Percentiles rank a stretch among this genome's conserved stretches.
These are phyloP conservation scores for Aspergillus sp. DNA, from an alignment of 2,329 filamentous ascomycete genomes.

Conservation along the genomic window DNA sequence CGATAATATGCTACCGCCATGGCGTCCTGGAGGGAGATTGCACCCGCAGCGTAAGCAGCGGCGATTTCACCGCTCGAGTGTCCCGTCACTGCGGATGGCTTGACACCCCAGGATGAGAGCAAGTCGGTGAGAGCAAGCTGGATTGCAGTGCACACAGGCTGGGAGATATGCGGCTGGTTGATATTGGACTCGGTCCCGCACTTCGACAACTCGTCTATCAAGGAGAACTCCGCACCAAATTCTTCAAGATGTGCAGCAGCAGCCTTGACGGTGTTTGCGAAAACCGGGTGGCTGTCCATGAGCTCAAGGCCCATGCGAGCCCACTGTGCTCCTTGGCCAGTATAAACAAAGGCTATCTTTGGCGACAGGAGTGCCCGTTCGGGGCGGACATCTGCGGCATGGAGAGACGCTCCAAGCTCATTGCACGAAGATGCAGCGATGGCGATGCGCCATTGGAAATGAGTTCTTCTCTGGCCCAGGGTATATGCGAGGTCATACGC, in stretches of 20 bases:
- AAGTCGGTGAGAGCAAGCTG: conserved; percentile 34
- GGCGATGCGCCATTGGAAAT: conserved; percentile 11
- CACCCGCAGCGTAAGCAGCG: conserved; percentile 45
- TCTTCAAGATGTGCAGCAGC: conserved; percentile 11
- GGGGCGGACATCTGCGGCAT: background rate
- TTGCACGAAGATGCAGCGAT: conserved; percentile 11
- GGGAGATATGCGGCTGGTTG: conserved; percentile 24
- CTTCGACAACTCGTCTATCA: background rate
- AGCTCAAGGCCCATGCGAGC: conserved; percentile 34
- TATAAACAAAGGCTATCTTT: conserved; percentile 36
- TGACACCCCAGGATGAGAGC: conserved; percentile 23
- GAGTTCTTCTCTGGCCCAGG: background rate
- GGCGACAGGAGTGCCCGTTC: background rate
- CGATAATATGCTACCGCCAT: background rate
- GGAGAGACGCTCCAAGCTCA: background rate
- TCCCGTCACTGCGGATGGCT: conserved; percentile 24
- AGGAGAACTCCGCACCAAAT: conserved; percentile 19
- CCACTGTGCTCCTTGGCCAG: conserved; percentile 40
- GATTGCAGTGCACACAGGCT: conserved; percentile 28
- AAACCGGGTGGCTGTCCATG: conserved; percentile 3
- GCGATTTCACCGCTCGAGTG: conserved; percentile 40
- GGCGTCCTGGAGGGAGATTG: background rate
- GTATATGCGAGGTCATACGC: background rate
- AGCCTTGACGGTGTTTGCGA: background rate
- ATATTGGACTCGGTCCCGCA: background rate